Base-by-base conservation (phyloP, 768 basidiomycete species). In the Podaxis rugospora region DNA sequence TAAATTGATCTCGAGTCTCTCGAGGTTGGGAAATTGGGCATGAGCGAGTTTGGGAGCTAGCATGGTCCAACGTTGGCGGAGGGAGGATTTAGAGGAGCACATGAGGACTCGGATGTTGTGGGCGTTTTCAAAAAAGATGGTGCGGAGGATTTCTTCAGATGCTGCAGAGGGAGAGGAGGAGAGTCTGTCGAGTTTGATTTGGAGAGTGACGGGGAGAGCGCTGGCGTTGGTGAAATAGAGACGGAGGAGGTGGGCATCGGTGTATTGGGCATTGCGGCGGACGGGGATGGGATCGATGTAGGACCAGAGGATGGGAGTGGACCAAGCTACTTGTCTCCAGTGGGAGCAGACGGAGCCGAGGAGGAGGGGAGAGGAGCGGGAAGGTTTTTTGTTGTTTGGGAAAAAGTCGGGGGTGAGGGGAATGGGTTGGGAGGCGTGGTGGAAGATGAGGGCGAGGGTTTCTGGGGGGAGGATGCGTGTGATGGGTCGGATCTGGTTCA, bases 151-250 rank as follows among this genome's bases (percentile, higher is more conserved):
- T 7, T 60, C 59, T 23, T 60, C 59, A 0, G 59, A 60, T 2
- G 59, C 25, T 1, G 51, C 32, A 3, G 59, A 46, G 40, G 59
- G 42, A 1, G 59, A 60, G 14, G 51, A 53, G 10, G 59, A 53
- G 21, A 60, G 51, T 35, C 59, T 52, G 51, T 60, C 51, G 51
- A 60, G 59, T 36, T 53, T 60, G 51, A 60, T 60, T 1, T 60
- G 51, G 42, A 60, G 39, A 14, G 51, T 21, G 14, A 60, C 51
- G n/a, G 59, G 59, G 13, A 60, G 59, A 2, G 59, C 59, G 11
- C 51, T 13, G 27, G 59, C 59, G 16, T 60, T 60, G 59, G 1
- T 4, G 46, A 60, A 60, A 51, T 60, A 53, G 51, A 60, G 59
- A 4, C 51, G 16, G 51, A 60, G 59, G 27, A 60, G 51, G n/a